Evolutionary conservation across 176 grass and related monocot species (phyloP).

Genomic region (Bolboschoenus planiculmis): DNA sequence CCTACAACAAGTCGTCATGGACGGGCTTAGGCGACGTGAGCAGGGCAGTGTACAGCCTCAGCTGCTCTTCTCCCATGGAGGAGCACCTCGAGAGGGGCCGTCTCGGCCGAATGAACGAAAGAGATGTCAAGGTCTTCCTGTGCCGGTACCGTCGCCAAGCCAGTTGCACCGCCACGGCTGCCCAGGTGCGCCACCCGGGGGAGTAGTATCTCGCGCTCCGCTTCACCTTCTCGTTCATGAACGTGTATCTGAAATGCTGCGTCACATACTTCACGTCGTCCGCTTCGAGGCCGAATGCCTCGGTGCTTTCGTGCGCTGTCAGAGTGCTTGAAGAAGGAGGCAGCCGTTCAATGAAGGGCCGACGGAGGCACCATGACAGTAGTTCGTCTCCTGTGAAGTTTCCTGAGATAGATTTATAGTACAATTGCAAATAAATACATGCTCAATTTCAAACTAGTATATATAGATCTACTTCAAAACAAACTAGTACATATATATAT

Average conservation of each 20-base stretch:
- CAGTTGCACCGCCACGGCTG: slow-evolving; percentile 75
- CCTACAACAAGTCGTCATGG: slow-evolving; percentile 44
- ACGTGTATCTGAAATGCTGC: slow-evolving; percentile 86
- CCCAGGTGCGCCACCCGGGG: slow-evolving; percentile 84
- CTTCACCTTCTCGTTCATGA: slow-evolving; percentile 69
- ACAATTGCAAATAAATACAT: neutral
- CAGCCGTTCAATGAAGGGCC: slow-evolving; percentile 59
- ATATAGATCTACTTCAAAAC: neutral
- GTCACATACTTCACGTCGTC: slow-evolving; percentile 87
- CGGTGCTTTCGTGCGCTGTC: slow-evolving; percentile 58
- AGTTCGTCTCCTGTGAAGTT: slow-evolving; percentile 96
- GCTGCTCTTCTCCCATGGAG: slow-evolving; percentile 74
- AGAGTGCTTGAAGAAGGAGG: slow-evolving; percentile 77
- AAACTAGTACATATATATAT: too few relatives aligned
- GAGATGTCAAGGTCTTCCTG: slow-evolving; percentile 62
- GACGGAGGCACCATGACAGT: slow-evolving; percentile 82
- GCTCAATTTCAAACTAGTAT: neutral
- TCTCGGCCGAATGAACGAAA: slow-evolving; percentile 60
- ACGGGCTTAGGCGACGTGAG: slow-evolving; percentile 77
- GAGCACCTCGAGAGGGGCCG: slow-evolving; percentile 58
- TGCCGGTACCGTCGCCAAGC: slow-evolving; percentile 71
- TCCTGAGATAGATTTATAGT: neutral
- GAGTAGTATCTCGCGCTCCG: slow-evolving; percentile 89
- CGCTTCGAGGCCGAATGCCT: slow-evolving; percentile 76
- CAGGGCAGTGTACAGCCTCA: slow-evolving; percentile 74